Evolutionary conservation across 208 protist species (phyloP).

Genomic region (Leishmania martiniquensis): DNA sequence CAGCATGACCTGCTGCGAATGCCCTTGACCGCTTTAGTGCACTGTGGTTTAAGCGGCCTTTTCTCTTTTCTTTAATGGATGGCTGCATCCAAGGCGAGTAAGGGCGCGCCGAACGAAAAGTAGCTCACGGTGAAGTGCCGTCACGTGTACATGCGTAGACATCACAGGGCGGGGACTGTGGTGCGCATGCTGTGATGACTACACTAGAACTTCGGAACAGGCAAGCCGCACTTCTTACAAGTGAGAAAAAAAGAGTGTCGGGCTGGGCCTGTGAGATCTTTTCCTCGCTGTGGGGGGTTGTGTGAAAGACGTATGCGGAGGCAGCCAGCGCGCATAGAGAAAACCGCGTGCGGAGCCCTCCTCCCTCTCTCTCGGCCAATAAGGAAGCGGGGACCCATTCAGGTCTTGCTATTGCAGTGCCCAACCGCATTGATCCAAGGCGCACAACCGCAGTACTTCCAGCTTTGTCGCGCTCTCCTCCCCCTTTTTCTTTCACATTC

Average conservation of each 20-base stretch:
- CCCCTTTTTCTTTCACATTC: background rate
- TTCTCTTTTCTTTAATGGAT: background rate
- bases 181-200: background rate
- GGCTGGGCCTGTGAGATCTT: too few species aligned
- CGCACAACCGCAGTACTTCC: background rate
- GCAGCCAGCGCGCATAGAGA: background rate
- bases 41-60: background rate
- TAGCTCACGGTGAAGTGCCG: too few species aligned
- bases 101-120: background rate
- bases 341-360: background rate
- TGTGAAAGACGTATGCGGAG: background rate
- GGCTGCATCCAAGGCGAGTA: constrained; percentile 7
- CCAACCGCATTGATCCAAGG: background rate
- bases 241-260: background rate
- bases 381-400: background rate
- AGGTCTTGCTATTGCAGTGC: background rate
- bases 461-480: background rate
- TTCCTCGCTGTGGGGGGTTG: too few species aligned
- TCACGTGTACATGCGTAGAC: background rate
- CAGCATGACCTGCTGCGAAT: background rate
- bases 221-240: background rate
- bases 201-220: background rate
- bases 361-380: background rate
- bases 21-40: background rate
- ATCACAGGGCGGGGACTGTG: background rate